Conservation (phyloP, 2,329 filamentous ascomycete species). For the Neocatenulostroma microsporum region DNA sequence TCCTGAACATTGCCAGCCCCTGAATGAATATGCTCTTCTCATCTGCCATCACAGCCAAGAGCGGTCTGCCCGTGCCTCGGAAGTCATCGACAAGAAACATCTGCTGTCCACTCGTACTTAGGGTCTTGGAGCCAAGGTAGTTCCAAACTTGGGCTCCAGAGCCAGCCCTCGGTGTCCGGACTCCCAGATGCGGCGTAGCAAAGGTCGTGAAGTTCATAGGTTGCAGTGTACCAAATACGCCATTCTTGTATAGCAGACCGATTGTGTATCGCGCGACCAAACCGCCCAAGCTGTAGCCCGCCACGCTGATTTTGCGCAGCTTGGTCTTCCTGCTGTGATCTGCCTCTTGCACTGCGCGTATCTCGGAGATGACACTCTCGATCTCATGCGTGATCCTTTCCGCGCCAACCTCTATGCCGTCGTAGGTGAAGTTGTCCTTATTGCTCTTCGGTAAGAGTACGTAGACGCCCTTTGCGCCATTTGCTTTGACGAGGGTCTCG, state of each 20-base stretch:
- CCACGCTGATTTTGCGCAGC: constrained; percentile 74
- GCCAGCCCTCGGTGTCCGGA: constrained; percentile 38
- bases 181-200: constrained; percentile 64
- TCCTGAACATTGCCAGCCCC: constrained; percentile 66
- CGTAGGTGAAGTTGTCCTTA: constrained; percentile 60
- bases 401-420: constrained; percentile 61
- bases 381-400: constrained; percentile 58
- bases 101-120: constrained; percentile 78
- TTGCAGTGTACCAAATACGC: constrained; percentile 68
- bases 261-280: constrained; percentile 80
- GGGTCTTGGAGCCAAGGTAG: constrained; percentile 67
- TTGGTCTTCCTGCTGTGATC: no score
- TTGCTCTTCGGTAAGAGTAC: constrained; percentile 67
- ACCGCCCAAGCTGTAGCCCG: constrained; percentile 85
- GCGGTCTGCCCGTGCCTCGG: constrained; percentile 68
- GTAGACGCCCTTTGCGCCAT: constrained; percentile 57
- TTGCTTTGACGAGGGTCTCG: constrained; percentile 53
- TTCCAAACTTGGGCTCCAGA: constrained; percentile 53
- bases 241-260: constrained; percentile 72
- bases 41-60: constrained; percentile 75
- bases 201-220: constrained; percentile 94
- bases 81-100: constrained; percentile 83
- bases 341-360: constrained; percentile 47
- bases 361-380: constrained; percentile 48
- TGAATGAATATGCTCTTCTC: constrained; percentile 77